Base-by-base conservation (phyloP, 768 basidiomycete species). In the Rhodotorula kratochvilovae region DNA sequence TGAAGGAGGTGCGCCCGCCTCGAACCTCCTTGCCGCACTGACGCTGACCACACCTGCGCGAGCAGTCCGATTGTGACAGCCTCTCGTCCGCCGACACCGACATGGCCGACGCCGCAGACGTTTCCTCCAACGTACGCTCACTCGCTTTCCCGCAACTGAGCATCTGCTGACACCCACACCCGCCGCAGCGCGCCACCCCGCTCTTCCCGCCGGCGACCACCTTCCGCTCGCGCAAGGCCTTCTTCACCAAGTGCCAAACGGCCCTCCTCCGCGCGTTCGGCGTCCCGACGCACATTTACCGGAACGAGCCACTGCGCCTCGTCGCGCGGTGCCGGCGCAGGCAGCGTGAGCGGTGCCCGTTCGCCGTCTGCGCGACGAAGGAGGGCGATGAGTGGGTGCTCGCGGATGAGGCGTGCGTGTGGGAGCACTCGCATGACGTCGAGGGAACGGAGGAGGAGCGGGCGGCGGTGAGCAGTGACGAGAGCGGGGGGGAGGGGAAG, bases 71-170 rank as follows among this genome's bases (percentile, higher is more conserved):
- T 36, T 1, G 17, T 3, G 56, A 57, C 56, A 57, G 56, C 56
- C 56, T 39, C 56, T 57, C 56, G 33, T 57, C 56, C 5, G 56
- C 56, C 56, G 33, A 36, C 56, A 57, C 29, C 56, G 33, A 23
- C 3, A 27, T 39, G n/a, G 56, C 56, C 36, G 21, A 27, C n/a
- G 13, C 23, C 1, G 56, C 56, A 2, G 6, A 31, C 19, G 23
- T 39, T 3, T 10, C 56, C 5, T 1, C 35, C 23, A 13, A 12
- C 21, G 56, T 57, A 13, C 2, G 56, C 55, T 19, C n/a, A 15
- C 11, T 25, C 23, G 39, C 23, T 57, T 16, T 19, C 15, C 3
- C 31, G 31, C 19, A 16, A 11, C 27, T 8, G 13, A 31, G 21
- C 31, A 19, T 16, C 4, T 31, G 54, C 16, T 55, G 17, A 55